Conservation (phyloP, 1,139 yeast genomes). For the Candida sanyaensis region DNA sequence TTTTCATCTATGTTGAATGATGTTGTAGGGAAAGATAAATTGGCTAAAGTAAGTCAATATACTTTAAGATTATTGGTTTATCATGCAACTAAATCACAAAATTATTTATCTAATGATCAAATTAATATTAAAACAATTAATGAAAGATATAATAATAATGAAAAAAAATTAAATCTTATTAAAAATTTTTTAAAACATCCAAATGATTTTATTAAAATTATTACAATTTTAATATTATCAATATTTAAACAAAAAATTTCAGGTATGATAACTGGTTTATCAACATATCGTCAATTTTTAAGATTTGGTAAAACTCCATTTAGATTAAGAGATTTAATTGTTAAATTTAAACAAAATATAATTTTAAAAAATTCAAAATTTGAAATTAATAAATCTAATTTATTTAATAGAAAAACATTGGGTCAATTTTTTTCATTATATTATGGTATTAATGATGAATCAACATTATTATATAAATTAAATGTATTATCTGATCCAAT, state of each 20-base stretch:
- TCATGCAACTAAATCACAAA: conserved; percentile 47
- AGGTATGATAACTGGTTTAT: conserved; percentile 53
- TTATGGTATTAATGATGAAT: conserved; percentile 65
- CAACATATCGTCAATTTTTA: conserved; percentile 65
- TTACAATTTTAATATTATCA: conserved; percentile 33
- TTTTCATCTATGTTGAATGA: conserved; percentile 54
- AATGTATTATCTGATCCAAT: conserved; percentile 45
- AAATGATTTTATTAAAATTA: conserved; percentile 36
- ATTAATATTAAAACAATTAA: conserved; percentile 33
- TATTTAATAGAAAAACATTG: conserved; percentile 45
- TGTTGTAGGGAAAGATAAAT: conserved; percentile 67
- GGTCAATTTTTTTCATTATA: conserved; percentile 56
- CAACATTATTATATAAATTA: conserved; percentile 54
- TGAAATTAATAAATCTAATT: conserved; percentile 23
- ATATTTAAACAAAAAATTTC: conserved; percentile 31
- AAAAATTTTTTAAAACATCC: conserved; percentile 46
- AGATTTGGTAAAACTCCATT: conserved; percentile 77
- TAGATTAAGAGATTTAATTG: conserved; percentile 36
- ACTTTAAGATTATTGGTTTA: conserved; percentile 52
- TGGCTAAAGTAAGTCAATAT: conserved; percentile 67
- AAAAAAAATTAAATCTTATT: conserved; percentile 35
- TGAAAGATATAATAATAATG: conserved; percentile 33
- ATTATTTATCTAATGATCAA: conserved; percentile 34
- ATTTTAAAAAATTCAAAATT: conserved; percentile 14
- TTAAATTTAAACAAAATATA: conserved; percentile 20